Evolutionary conservation across 495 filamentous ascomycete species (phyloP).

Genomic region (Neurospora sp.): DNA sequence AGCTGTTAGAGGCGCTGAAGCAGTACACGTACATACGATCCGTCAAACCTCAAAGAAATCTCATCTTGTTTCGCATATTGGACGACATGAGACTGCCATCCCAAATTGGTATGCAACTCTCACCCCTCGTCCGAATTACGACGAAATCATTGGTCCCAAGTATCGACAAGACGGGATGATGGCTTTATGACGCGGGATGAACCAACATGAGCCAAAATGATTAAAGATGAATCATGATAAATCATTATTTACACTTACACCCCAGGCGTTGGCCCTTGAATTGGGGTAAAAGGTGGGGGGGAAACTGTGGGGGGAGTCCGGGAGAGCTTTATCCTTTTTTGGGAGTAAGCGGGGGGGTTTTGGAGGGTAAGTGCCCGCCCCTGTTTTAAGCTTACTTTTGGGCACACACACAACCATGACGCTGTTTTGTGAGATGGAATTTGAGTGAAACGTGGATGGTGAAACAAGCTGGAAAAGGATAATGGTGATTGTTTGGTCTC

Average conservation of each 20-base stretch:
- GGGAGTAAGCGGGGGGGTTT: background rate
- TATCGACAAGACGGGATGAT: background rate
- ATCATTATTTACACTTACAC: slow-evolving; percentile 6
- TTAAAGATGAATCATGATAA: slow-evolving; percentile 15
- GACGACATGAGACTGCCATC: background rate
- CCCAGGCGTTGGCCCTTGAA: background rate
- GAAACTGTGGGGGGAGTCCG: background rate
- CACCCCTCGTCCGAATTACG: background rate
- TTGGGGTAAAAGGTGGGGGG: background rate
- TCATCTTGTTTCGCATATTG: no score
- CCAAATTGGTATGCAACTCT: background rate
- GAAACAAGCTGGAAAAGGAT: background rate
- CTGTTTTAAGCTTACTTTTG: background rate
- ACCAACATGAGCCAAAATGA: background rate
- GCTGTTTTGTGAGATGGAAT: background rate
- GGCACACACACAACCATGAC: background rate
- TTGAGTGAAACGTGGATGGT: background rate
- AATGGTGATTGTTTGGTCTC: background rate
- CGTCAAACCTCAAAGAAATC: no score
- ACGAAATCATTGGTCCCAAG: background rate
- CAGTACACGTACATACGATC: no score
- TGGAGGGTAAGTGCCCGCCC: no score
- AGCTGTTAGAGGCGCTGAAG: no score
- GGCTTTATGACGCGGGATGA: background rate
- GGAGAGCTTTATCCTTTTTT: background rate